Conservation (phyloP, 306 rosid species). For the Trifolium pratense region DNA sequence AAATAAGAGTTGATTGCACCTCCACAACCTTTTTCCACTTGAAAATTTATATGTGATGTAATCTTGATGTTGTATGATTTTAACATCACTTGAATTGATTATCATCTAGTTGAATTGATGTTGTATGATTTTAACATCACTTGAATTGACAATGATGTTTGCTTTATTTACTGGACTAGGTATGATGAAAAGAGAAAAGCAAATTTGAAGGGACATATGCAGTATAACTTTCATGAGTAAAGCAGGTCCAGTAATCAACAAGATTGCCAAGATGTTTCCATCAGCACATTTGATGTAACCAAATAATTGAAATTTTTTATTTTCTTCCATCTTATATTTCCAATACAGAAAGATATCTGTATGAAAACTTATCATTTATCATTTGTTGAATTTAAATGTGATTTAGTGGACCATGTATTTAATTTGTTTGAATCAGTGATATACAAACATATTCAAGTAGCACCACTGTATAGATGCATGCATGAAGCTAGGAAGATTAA, state of each 20-base stretch:
- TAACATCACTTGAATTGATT: no score
- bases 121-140: no score
- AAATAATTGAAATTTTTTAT: not conserved
- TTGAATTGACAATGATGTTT: not conserved
- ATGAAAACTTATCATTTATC: not conserved
- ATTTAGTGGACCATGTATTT: not conserved
- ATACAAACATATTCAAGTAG: no score
- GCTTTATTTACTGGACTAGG: not conserved
- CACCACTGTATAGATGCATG: no score
- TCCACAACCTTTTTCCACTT: no score
- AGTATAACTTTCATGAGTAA: not conserved
- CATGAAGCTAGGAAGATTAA: no score
- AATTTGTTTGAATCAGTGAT: not conserved
- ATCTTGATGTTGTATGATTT: no score
- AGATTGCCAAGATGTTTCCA: not conserved
- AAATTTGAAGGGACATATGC: not conserved
- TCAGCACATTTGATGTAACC: not conserved
- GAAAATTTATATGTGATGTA: no score
- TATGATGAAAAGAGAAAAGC: not conserved
- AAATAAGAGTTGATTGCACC: no score
- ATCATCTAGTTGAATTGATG: no score
- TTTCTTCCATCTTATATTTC: not conserved
- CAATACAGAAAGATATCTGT: not conserved
- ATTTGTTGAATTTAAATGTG: conserved; percentile 1
- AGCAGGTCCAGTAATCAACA: not conserved